phyloP scores from a whole-genome alignment of 306 rosid species.

The Vachellia pachyceras region DNA sequence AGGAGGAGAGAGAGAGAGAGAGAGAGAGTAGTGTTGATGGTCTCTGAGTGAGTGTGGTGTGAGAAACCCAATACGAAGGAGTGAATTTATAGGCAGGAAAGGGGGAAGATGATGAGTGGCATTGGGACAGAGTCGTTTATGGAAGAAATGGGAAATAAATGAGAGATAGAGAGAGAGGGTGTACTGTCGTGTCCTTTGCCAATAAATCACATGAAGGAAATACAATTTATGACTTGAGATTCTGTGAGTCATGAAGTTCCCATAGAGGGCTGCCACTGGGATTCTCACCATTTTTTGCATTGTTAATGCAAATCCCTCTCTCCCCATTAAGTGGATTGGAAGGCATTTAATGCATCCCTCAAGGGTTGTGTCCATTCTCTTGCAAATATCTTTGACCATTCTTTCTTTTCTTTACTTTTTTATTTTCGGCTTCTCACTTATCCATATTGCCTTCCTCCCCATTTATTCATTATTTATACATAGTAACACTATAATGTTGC shows the following conservation, averaged over 20 bases:
- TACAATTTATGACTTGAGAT: background rate
- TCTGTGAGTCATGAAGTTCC: background rate
- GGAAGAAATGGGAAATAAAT: background rate
- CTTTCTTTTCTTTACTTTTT: background rate
- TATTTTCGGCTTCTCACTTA: background rate
- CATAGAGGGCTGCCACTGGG: background rate
- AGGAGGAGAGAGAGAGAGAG: background rate
- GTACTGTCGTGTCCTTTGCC: background rate
- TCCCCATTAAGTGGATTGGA: background rate
- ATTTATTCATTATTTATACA: too few relatives aligned
- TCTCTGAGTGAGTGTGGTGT: slow-evolving; percentile 15
- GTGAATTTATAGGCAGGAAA: slow-evolving; percentile 25
- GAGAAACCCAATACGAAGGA: background rate
- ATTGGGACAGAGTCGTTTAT: background rate
- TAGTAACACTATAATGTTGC: background rate
- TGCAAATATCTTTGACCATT: background rate
- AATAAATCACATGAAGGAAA: background rate
- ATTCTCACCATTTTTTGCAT: background rate
- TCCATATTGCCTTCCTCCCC: background rate
- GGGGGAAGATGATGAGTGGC: background rate
- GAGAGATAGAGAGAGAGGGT: too few relatives aligned
- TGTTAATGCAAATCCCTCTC: too few relatives aligned
- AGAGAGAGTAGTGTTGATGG: slow-evolving; percentile 36
- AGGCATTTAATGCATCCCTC: background rate
- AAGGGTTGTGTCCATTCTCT: background rate